Base-by-base conservation (phyloP, 176 grass and related monocot species). In the Paspalum notatum region DNA sequence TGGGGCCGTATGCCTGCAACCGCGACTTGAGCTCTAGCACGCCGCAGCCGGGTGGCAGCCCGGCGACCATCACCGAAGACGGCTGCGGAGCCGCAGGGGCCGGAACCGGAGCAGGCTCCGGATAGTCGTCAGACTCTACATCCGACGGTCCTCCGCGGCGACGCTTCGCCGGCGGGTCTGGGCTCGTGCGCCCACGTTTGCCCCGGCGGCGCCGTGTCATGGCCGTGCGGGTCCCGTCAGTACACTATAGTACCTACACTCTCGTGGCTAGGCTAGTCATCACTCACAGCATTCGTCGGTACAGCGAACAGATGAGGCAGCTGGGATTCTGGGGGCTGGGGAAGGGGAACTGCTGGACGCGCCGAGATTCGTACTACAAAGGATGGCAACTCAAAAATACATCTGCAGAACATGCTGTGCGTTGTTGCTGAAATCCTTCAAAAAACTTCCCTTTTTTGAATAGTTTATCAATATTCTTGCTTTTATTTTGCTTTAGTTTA, bases 1-100 rank as follows among this genome's bases (percentile, higher is more conserved):
- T 61, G 80, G 91, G 64, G 3, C 94, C 91, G 75, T 91, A 94
- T 66, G 86, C 76, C 81, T 91, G 47, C 71, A 97, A 85, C 50
- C 88, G 88, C 50, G 86, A 97, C 87, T 91, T 97, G 55, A 97
- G 94, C 79, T 91, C 89, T 18, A 97, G 89, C 84, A 97, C 94
- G 37, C 88, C 88, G 85, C 91, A 97, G 20, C 71, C 90, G 24
- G 49, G 79, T 32, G 90, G 90, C 78, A 96, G 82, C 21, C 93
- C 90, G 20, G 75, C 84, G 42, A 96, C 87, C 72, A 92, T 83
- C 41, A 92, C 93, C 61, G 83, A 32, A 9, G 87, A 76, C 15
- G 79, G 60, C 37, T 72, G 60, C 46, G 52, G 46, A 43, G 48
- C 63, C 26, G 63, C 5, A 3, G 65, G 51, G 12, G 22, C 61